Base-by-base conservation (phyloP, 2,329 filamentous ascomycete species). In the Venturia pyrina region DNA sequence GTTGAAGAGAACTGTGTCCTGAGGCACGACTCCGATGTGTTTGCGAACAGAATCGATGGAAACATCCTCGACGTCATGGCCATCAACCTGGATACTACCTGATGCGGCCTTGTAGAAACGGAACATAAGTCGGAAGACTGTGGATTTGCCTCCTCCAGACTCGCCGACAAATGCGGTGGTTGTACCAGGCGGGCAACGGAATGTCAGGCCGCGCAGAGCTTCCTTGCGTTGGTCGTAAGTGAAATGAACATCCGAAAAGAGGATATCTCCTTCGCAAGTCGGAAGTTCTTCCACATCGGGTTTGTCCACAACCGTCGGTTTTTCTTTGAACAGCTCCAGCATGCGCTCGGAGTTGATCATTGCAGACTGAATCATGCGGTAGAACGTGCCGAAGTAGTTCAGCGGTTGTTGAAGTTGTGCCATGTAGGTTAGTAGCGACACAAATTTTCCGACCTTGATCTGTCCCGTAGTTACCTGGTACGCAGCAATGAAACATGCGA, bases 291-390 rank as follows among this genome's bases (percentile, higher is more conserved):
- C 77, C 1, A 89, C 90, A 65, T 83, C 80, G 0, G 88, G 86
- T 19, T 82, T 83, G 75, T 99, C 95, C 8, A 93, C 82, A 37
- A 99, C 93, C 0, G 91, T 96, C 0, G 95, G 93, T 71, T 91
- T 87, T 72, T 98, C 95, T 76, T 96, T 96, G 85, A 99, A 98
- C 21, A 99, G 81, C 76, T 98, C 95, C 65, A 99, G 80, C 75
- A 99, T 88, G 21, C 95, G 88, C 80, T 99, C 95, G 5, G 93
- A 93, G 67, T 96, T 97, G 73, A 99, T 98, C 89, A 99, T 90
- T 64, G 93, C 90, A 71, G 93, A 95, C 77, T 98, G 95, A 6
- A 98, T 93, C 68, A 92, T 95, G 63, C 93, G 86, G 76, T 98
- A 99, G 75, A 98, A 98, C 0, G 92, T 95, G 66, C 93, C 95